These are phyloP conservation scores for Thelonectria rubi DNA, from an alignment of 2,329 filamentous ascomycete genomes.

Conservation along the genomic window DNA sequence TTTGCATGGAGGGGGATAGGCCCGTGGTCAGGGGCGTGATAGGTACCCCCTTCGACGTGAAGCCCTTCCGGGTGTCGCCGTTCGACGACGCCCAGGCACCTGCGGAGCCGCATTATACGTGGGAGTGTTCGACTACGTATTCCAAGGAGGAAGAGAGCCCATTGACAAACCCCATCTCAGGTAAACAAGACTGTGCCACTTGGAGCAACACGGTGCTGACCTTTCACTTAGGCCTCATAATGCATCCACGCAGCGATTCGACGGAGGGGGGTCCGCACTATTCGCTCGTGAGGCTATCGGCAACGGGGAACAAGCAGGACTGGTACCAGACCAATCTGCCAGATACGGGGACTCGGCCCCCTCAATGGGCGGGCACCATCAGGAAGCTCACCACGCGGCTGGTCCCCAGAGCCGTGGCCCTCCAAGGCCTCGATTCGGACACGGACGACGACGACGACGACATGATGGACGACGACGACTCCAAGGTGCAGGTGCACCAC, in stretches of 20 bases:
- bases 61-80: slow-evolving; percentile 61
- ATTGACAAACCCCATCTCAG: slow-evolving; percentile 46
- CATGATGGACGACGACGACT: slow-evolving; percentile 44
- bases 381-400: slow-evolving; percentile 54
- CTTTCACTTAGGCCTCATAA: slow-evolving; percentile 53
- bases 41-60: slow-evolving; percentile 59
- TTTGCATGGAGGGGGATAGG: slow-evolving; percentile 52
- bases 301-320: slow-evolving; percentile 58
- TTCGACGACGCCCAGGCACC: slow-evolving; percentile 37
- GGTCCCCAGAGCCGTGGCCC: slow-evolving; percentile 57
- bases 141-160: slow-evolving; percentile 42
- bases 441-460: slow-evolving; percentile 47
- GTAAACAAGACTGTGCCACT: slow-evolving; percentile 3
- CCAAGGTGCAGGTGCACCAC: slow-evolving; percentile 56
- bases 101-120: slow-evolving; percentile 49
- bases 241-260: slow-evolving; percentile 47
- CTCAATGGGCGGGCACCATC: slow-evolving; percentile 60
- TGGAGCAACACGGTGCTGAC: slow-evolving; percentile 13
- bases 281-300: slow-evolving; percentile 62
- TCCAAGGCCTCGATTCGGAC: slow-evolving; percentile 48
- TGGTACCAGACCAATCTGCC: slow-evolving; percentile 64
- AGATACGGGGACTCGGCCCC: slow-evolving; percentile 37
- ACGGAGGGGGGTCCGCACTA: slow-evolving; percentile 54
- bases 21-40: slow-evolving; percentile 63
- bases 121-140: slow-evolving; percentile 59